Base-by-base conservation (phyloP, 2,329 filamentous ascomycete genomes). In the Colletotrichum sidae region DNA sequence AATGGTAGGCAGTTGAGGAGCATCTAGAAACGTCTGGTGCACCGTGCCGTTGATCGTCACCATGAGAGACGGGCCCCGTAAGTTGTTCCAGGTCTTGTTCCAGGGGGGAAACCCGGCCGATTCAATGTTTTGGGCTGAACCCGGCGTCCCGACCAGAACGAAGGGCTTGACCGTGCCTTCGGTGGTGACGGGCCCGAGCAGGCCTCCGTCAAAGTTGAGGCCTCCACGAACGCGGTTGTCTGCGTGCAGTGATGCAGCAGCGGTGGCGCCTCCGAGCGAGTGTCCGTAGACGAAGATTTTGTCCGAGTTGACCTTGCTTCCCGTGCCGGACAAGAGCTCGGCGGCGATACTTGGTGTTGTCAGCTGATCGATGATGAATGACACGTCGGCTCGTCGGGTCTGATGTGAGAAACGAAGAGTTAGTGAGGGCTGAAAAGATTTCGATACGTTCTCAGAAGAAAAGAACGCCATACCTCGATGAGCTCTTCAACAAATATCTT, bases 201-300 rank as follows among this genome's bases (percentile, higher is more conserved):
- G 60, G 1, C 62, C 55, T 6, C 82, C 81, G 62, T 83, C 81
- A 11, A 83, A 51, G 55, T 82, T 73, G 2, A 81, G 67, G 2
- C 79, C 81, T 0, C 72, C 79, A 0, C 68, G 62, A 53, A 82
- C 71, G 4, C 76, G 67, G 1, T 62, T 57, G 42, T 81, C 77
- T 6, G 61, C 55, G 6, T 72, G 49, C 35, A 76, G 65, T 0
- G 74, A 72, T 2, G 72, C 70, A 0, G 77, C 78, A 0, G 79
- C 70, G 1, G 76, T 73, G 1, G 79, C 76, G 0, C 78, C 79
- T 1, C 79, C 79, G 2, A 79, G 67, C 0, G 79, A 81, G 46
- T 80, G 78, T 0, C 81, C 80, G 4, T 77, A 77, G 1, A 77
- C 72, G 1, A 75, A 72, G 8, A 79, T 69, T 12, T 69, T 71